Evolutionary conservation across 148 eudicot species (phyloP).

Genomic region (Amaranthus hypochondriacus): DNA sequence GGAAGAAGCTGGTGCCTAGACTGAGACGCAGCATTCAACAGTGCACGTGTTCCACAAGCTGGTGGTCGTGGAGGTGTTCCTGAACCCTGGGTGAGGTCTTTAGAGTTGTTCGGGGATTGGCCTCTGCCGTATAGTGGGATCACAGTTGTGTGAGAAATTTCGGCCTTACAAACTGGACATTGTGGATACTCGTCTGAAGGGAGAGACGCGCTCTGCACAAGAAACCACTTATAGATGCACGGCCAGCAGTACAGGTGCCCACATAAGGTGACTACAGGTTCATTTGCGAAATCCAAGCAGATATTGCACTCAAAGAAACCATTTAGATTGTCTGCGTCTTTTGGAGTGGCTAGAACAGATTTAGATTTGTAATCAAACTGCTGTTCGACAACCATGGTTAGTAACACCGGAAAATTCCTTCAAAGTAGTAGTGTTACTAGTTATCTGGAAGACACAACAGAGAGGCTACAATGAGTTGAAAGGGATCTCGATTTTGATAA

Average conservation of each 20-base stretch:
- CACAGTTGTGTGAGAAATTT: conserved; percentile 53
- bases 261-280: conserved; percentile 85
- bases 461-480: conserved; percentile 5
- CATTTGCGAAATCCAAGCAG: conserved; percentile 63
- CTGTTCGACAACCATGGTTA: conserved; percentile 44
- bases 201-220: conserved; percentile 45
- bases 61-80: conserved; percentile 63
- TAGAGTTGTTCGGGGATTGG: conserved; percentile 23
- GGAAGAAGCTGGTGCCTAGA: conserved; percentile 27
- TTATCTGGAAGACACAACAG: neutral
- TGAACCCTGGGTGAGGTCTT: conserved; percentile 17
- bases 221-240: conserved; percentile 85
- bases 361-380: conserved; percentile 41
- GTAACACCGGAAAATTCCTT: neutral
- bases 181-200: conserved; percentile 50
- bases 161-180: conserved; percentile 83
- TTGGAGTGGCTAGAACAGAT: conserved; percentile 25
- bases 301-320: conserved; percentile 84
- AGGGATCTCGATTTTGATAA: neutral
- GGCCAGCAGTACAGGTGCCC: conserved; percentile 96
- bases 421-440: too few species aligned
- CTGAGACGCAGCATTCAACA: conserved; percentile 30
- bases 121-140: conserved; percentile 76
- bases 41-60: conserved; percentile 46
- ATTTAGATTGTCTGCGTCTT: conserved; percentile 29